Evolutionary conservation across 192 early-diverging fungal genomes (phyloP).

Genomic region (Coemansia sp.): DNA sequence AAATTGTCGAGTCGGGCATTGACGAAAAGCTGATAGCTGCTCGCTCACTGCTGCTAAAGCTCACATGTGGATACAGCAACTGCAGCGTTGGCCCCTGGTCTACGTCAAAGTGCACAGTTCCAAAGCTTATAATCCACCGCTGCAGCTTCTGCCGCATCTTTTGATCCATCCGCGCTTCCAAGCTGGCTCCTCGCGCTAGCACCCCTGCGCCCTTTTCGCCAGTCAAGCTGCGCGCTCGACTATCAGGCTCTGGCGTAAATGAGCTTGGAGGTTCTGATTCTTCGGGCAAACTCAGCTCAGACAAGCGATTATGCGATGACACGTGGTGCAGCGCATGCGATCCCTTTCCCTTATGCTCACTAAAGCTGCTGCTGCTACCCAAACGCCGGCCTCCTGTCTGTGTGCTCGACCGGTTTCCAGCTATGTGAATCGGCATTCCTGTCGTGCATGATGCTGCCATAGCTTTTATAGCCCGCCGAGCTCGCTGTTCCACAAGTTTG

Average conservation of each 20-base stretch:
- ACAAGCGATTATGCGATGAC: conserved; percentile 19
- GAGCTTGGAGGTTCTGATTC: neutral
- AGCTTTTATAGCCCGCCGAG: conserved; percentile 40
- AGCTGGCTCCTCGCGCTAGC: conserved; percentile 43
- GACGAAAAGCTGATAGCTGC: conserved; percentile 77
- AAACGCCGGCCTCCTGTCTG: conserved; percentile 20
- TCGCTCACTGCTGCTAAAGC: conserved; percentile 64
- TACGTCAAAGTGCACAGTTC: conserved; percentile 78
- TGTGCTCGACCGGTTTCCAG: conserved; percentile 21
- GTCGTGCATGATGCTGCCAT: conserved; percentile 51
- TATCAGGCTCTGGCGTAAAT: conserved; percentile 24
- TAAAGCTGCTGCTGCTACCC: conserved; percentile 1
- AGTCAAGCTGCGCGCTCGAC: conserved; percentile 44
- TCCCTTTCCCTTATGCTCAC: conserved; percentile 6
- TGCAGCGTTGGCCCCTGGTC: conserved; percentile 75
- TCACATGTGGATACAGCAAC: conserved; percentile 68
- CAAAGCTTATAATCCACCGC: conserved; percentile 70
- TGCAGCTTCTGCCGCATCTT: conserved; percentile 23
- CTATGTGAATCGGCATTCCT: conserved; percentile 38
- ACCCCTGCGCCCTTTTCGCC: conserved; percentile 22
- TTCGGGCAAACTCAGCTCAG: conserved; percentile 3
- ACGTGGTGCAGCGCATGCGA: conserved; percentile 20
- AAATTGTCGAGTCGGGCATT: conserved; percentile 74
- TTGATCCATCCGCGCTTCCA: conserved; percentile 44
- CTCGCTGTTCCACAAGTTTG: conserved; percentile 36